Percentiles rank a stretch among this genome's conserved stretches.
phyloP scores from a whole-genome alignment of 768 basidiomycete genomes.

The Lactarius akahatsu region DNA sequence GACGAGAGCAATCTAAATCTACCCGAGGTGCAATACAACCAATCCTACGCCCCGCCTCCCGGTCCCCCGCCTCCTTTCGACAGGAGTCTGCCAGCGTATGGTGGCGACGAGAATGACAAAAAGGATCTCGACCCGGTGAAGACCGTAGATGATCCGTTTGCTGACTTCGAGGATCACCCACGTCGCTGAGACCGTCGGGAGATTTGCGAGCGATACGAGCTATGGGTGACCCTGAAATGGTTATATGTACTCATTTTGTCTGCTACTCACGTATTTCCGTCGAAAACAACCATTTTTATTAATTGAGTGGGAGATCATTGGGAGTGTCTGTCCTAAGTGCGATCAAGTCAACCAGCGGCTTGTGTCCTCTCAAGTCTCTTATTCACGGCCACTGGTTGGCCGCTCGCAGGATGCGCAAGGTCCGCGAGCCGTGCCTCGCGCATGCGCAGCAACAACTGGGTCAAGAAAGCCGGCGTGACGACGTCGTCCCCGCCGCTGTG shows the following conservation, averaged over 20 bases:
- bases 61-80: slow-evolving; percentile 48
- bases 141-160: slow-evolving; percentile 53
- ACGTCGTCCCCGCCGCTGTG: slow-evolving; percentile 32
- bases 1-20: slow-evolving; percentile 24
- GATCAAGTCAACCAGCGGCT: slow-evolving; percentile 48
- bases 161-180: slow-evolving; percentile 43
- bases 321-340: neutral
- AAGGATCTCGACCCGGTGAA: slow-evolving; percentile 33
- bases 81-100: slow-evolving; percentile 45
- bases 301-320: neutral
- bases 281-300: neutral
- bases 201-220: neutral
- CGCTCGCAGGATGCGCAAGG: slow-evolving; percentile 48
- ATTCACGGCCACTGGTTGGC: slow-evolving; percentile 58
- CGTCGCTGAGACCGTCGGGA: neutral
- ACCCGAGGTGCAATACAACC: slow-evolving; percentile 29
- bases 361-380: slow-evolving; percentile 73
- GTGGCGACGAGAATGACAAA: slow-evolving; percentile 32
- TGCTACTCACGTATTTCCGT: neutral
- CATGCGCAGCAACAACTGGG: slow-evolving; percentile 61
- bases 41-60: slow-evolving; percentile 47
- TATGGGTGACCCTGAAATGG: neutral
- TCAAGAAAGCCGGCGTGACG: slow-evolving; percentile 60
- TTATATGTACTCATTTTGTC: slow-evolving; percentile 4
- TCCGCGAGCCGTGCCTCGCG: slow-evolving; percentile 62